These are phyloP conservation scores for Scortechinia acanthostroma DNA, from an alignment of 2,329 filamentous ascomycete genomes.

Conservation along the genomic window DNA sequence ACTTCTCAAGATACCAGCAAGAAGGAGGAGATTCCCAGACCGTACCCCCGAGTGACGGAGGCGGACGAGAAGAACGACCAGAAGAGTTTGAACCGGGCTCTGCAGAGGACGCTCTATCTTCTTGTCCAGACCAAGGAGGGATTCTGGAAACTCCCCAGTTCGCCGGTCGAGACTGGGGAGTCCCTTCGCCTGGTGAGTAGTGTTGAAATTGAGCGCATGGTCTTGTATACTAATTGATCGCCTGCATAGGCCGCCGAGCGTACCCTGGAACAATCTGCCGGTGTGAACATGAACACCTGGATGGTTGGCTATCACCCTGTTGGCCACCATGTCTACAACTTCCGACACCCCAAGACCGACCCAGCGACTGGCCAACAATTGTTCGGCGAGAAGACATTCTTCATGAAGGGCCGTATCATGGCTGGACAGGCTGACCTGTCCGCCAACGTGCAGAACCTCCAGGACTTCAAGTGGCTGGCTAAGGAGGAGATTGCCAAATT, in stretches of 20 bases:
- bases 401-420: constrained; percentile 70
- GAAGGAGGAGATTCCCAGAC: constrained; percentile 57
- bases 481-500: constrained; percentile 58
- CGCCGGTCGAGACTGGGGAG: constrained; percentile 62
- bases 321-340: constrained; percentile 46
- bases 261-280: constrained; percentile 53
- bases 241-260: constrained; percentile 54
- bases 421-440: constrained; percentile 60
- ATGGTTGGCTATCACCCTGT: constrained; percentile 64
- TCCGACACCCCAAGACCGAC: constrained; percentile 7
- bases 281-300: constrained; percentile 73
- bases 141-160: constrained; percentile 76
- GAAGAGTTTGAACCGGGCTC: constrained; percentile 69
- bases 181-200: constrained; percentile 72
- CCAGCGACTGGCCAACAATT: constrained; percentile 4
- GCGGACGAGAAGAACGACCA: constrained; percentile 72
- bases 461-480: constrained; percentile 64
- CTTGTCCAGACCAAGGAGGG: constrained; percentile 69
- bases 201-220: too few relatives aligned
- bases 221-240: constrained; percentile 3
- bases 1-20: constrained; percentile 50
- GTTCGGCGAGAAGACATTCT: constrained; percentile 63
- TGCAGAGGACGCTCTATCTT: constrained; percentile 81
- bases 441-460: constrained; percentile 44
- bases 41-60: constrained; percentile 64